Evolutionary conservation across 371 early-diverging fungal species (phyloP).

Genomic region (Actinomortierella wolfii): DNA sequence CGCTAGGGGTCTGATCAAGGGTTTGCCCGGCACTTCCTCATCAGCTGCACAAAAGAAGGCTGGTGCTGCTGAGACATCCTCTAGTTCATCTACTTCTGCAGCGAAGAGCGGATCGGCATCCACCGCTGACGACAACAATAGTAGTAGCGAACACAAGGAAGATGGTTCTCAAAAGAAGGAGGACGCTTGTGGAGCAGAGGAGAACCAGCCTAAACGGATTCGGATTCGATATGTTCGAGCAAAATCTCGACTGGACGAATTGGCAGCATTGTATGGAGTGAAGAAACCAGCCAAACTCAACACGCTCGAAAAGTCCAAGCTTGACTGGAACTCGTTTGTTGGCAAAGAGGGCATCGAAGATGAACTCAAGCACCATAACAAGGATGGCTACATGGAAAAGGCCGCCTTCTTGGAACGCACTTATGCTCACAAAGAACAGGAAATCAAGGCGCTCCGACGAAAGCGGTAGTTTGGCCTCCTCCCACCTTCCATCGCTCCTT

Average conservation of each 20-base stretch:
- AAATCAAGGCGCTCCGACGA: slow-evolving; percentile 22
- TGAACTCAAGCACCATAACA: slow-evolving; percentile 68
- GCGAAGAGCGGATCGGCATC: slow-evolving; percentile 1
- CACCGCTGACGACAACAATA: too few relatives aligned
- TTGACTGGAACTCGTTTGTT: slow-evolving; percentile 74
- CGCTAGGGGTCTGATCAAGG: slow-evolving; percentile 5
- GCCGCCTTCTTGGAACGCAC: slow-evolving; percentile 42
- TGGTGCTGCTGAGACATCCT: neutral
- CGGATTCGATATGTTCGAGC: slow-evolving; percentile 49
- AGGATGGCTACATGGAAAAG: slow-evolving; percentile 63
- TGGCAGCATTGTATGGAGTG: slow-evolving; percentile 66
- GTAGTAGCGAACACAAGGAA: too few relatives aligned
- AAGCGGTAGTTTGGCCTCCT: slow-evolving; percentile 4
- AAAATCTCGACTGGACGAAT: slow-evolving; percentile 55
- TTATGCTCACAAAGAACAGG: slow-evolving; percentile 25
- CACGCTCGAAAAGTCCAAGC: slow-evolving; percentile 72
- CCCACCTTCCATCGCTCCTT: too few relatives aligned
- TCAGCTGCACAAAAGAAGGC: neutral
- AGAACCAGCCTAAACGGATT: too few relatives aligned
- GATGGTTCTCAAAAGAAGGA: neutral
- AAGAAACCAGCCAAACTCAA: slow-evolving; percentile 70
- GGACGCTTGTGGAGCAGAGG: too few relatives aligned
- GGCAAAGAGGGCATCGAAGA: slow-evolving; percentile 69
- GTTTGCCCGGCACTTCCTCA: neutral
- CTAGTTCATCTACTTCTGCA: neutral